Base-by-base conservation (phyloP, 2,329 filamentous ascomycete genomes). In the Penicillium capsulatum region DNA sequence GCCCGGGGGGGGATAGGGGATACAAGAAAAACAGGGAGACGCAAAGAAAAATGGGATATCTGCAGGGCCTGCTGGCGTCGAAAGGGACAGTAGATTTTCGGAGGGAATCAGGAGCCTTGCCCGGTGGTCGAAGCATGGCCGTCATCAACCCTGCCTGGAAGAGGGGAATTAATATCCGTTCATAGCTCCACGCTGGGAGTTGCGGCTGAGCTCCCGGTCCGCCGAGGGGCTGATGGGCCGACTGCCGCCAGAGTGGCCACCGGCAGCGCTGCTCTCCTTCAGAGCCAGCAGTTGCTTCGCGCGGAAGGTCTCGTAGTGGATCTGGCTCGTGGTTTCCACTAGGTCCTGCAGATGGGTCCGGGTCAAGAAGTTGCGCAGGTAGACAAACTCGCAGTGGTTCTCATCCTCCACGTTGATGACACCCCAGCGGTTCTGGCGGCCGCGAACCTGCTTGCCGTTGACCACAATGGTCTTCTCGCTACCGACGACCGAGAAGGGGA, bases 301-400 rank as follows among this genome's bases (percentile, higher is more conserved):
- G 71, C 92, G 90, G 90, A 98, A 98, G 44, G 89, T 94, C 78
- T 98, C 92, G 77, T 98, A 98, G 79, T 98, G 92, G 71, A 96
- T 98, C 76, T 98, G 92, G 57, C 90, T 96, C 33, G 92, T 98
- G 20, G 92, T 98, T 75, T 98, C 92, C 69, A 98, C 96, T 55
- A 98, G 81, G 63, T 98, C 92, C 77, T 98, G 92, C 42, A 98
- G 81, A 70, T 98, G 92, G 50, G 92, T 97, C 65, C 92, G 88
- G 59, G 94, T 94, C 51, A 98, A 81, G 81, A 98, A 98, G 78
- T 98, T 91, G 66, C 92, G 84, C 48, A 98, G 81, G 70, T 95
- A 96, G 64, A 97, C 84, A 63, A 98, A 98, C 80, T 98, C 92
- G 80, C 92, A 98, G 77, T 98, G 92, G 72, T 84, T 94, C 77